Base-by-base conservation (phyloP, 768 basidiomycete species). In the Russula lepida region DNA sequence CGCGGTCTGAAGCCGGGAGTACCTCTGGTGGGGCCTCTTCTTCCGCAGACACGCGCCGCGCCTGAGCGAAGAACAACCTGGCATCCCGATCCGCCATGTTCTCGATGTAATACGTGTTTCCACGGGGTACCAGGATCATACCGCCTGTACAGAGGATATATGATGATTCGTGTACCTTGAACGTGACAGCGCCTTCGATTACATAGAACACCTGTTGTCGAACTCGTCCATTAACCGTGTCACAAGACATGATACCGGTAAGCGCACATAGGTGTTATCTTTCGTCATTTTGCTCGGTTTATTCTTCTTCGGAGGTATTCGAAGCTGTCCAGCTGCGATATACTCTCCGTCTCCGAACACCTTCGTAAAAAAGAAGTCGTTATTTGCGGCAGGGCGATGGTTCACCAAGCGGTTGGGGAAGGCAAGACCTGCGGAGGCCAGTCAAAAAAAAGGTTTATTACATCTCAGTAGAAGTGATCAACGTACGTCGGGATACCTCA, bases 61-160 rank as follows among this genome's bases (percentile, higher is more conserved):
- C 91, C 75, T 98, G 95, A 0, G 92, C 86, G 75, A 98, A 98
- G 76, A 95, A 97, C 8, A 98, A 73, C 68, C 81, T 84, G 23
- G 86, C 92, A 52, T 88, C 85, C 37, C 89, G 84, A 51, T 86
- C 80, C 21, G 79, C 81, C 23, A 97, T 86, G 74, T 98, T 98
- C 69, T 89, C 83, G 68, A 98, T 92, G 60, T 84, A 83, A 71
- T 98, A 98, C 9, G 81, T 82, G 71, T 98, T 98, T 89, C 93
- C 94, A 77, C 94, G 80, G 2, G 95, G 95, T 23, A 97, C 86
- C 69, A 95, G 79, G 70, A 95, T 94, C 80, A 86, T 88, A 12
- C 87, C 92, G 13, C 93, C 92, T 1, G 86, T 79, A 13, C 87
- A 79, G 44, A 98, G 79, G 56, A 93, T 74, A 69, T 91, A 86